Percentiles rank a stretch among this genome's conserved stretches.
Conservation (phyloP, 1,284 basidiomycete species). For the Inonotus hispidus region DNA sequence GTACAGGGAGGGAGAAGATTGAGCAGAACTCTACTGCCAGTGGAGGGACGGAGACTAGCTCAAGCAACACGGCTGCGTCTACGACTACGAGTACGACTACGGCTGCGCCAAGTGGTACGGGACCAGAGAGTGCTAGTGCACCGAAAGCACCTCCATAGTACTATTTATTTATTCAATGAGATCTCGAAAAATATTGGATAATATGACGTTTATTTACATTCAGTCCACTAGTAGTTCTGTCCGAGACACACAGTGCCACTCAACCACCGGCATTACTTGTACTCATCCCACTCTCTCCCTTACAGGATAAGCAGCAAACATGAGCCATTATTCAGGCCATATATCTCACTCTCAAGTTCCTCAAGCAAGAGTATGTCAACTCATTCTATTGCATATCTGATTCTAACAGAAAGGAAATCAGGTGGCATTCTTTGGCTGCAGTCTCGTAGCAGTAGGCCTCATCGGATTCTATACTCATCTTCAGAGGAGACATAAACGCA, state of each 20-base stretch:
- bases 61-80: neutral
- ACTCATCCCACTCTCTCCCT: neutral
- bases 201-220: neutral
- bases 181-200: neutral
- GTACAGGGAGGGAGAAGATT: neutral
- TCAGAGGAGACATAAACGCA: constrained; percentile 18
- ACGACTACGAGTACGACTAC: neutral
- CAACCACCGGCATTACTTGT: neutral
- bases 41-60: neutral
- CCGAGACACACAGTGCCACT: neutral
- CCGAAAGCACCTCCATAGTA: neutral
- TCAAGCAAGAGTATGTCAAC: neutral
- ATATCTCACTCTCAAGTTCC: neutral
- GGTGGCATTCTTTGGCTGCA: constrained; percentile 18
- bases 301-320: neutral
- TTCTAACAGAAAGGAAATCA: neutral
- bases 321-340: neutral
- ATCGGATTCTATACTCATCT: constrained; percentile 17
- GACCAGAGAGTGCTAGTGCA: too few species aligned
- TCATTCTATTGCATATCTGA: neutral
- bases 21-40: neutral
- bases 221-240: too few species aligned
- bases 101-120: too few species aligned
- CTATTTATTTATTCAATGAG: neutral
- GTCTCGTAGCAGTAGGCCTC: constrained; percentile 17